Conservation (phyloP, 2,329 filamentous ascomycete species). For the Aspergillus sp. region DNA sequence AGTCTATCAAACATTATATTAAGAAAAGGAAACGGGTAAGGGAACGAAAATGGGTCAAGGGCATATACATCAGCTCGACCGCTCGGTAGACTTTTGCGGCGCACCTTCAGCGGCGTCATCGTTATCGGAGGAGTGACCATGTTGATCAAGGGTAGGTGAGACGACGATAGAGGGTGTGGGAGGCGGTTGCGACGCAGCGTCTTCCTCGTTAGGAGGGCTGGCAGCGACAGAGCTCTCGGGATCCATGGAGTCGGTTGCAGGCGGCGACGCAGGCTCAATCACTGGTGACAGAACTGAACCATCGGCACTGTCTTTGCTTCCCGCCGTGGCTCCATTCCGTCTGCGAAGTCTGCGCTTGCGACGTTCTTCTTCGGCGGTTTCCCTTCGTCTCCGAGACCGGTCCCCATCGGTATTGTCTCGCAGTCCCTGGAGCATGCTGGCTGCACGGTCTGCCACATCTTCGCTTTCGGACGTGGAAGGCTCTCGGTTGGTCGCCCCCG, state of each 20-base stretch:
- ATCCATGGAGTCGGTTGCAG: slow-evolving; percentile 20
- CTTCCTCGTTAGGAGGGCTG: slow-evolving; percentile 23
- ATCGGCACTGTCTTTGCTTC: slow-evolving; percentile 38
- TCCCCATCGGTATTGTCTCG: slow-evolving; percentile 60
- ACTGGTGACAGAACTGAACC: slow-evolving; percentile 29
- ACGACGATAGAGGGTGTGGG: slow-evolving; percentile 37
- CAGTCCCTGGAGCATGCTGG: slow-evolving; percentile 79
- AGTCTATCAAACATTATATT: slow-evolving; percentile 38
- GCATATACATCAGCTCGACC: slow-evolving; percentile 18
- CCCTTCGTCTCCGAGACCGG: slow-evolving; percentile 63
- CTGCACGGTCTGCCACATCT: slow-evolving; percentile 82
- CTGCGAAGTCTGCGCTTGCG: slow-evolving; percentile 65
- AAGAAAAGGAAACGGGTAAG: slow-evolving; percentile 9
- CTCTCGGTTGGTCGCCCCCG: slow-evolving; percentile 30
- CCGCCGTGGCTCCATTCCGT: slow-evolving; percentile 52
- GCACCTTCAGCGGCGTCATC: slow-evolving; percentile 23
- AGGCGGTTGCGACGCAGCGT: slow-evolving; percentile 19
- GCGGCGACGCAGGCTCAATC: slow-evolving; percentile 31
- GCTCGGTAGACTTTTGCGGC: slow-evolving; percentile 23
- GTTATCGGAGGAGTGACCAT: slow-evolving; percentile 19
- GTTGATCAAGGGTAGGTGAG: slow-evolving; percentile 27
- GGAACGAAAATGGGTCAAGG: background rate
- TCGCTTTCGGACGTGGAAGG: slow-evolving; percentile 52
- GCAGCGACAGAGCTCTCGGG: slow-evolving; percentile 21
- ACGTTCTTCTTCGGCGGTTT: slow-evolving; percentile 78